Evolutionary conservation across 345 rosid genomes (phyloP).

Genomic region (Gossypium raimondii): DNA sequence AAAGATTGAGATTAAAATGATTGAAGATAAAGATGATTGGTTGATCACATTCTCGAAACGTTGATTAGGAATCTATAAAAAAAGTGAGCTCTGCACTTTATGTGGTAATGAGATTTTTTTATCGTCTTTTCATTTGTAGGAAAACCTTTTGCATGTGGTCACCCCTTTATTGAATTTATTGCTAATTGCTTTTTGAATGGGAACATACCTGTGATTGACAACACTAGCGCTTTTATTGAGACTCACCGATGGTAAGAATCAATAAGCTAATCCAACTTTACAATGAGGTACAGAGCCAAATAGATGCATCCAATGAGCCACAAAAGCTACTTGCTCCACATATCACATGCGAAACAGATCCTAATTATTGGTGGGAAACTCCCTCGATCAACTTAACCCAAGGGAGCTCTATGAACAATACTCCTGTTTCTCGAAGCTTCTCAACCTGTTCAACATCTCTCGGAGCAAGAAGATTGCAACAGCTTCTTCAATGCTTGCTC

Average conservation of each 20-base stretch:
- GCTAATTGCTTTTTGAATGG: slow-evolving; percentile 19
- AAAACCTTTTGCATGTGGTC: slow-evolving; percentile 29
- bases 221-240: slow-evolving; percentile 18
- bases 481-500: background rate
- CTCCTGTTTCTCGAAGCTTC: background rate
- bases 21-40: slow-evolving; percentile 23
- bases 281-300: background rate
- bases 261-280: slow-evolving; percentile 14
- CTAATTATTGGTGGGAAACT: slow-evolving; percentile 24
- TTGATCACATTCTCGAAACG: slow-evolving; percentile 42
- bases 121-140: slow-evolving; percentile 33
- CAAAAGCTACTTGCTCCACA: background rate
- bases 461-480: background rate
- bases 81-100: slow-evolving; percentile 32
- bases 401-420: background rate
- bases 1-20: slow-evolving; percentile 22
- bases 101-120: slow-evolving; percentile 25
- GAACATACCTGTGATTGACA: background rate
- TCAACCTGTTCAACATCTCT: background rate
- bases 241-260: slow-evolving; percentile 25
- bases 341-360: background rate
- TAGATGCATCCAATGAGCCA: slow-evolving; percentile 21
- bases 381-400: slow-evolving; percentile 11
- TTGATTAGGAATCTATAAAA: slow-evolving; percentile 34
- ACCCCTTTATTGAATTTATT: slow-evolving; percentile 32